phyloP scores from a whole-genome alignment of 805 yeast genomes.

The Scheffersomyces lignosus region DNA sequence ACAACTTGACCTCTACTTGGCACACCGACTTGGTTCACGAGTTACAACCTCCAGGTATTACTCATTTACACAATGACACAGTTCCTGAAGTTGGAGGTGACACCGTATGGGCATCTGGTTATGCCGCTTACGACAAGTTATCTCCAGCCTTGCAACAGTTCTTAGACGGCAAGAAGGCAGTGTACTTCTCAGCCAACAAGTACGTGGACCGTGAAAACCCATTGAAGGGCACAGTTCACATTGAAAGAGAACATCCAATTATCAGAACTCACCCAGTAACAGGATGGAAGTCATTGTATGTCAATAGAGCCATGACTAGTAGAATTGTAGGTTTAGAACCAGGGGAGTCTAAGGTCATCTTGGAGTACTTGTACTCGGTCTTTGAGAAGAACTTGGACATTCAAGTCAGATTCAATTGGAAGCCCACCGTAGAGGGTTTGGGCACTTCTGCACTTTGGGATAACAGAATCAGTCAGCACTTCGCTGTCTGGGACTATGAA shows the following conservation, averaged over 20 bases:
- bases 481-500: slow-evolving; percentile 1
- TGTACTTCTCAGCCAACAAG: not conserved
- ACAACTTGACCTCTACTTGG: slow-evolving; percentile 22
- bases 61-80: slow-evolving; percentile 52
- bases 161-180: slow-evolving; percentile 36
- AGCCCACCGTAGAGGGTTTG: slow-evolving; percentile 1
- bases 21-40: slow-evolving; percentile 59
- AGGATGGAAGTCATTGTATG: slow-evolving; percentile 3
- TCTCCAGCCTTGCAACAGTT: slow-evolving; percentile 48
- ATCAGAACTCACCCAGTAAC: slow-evolving; percentile 5
- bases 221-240: slow-evolving; percentile 13
- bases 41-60: slow-evolving; percentile 54
- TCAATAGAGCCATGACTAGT: not conserved
- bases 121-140: slow-evolving; percentile 51
- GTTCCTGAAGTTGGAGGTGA: slow-evolving; percentile 53
- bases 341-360: not conserved
- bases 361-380: slow-evolving; percentile 2
- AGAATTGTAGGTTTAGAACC: slow-evolving; percentile 2
- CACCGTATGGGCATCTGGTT: slow-evolving; percentile 52
- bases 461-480: slow-evolving; percentile 6
- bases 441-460: slow-evolving; percentile 9
- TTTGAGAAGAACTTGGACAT: slow-evolving; percentile 6
- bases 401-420: slow-evolving; percentile 4
- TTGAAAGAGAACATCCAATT: slow-evolving; percentile 4
- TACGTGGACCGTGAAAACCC: slow-evolving; percentile 2